Evolutionary conservation across 2,329 filamentous ascomycete species (phyloP).

Genomic region (Anthostomella pinea): DNA sequence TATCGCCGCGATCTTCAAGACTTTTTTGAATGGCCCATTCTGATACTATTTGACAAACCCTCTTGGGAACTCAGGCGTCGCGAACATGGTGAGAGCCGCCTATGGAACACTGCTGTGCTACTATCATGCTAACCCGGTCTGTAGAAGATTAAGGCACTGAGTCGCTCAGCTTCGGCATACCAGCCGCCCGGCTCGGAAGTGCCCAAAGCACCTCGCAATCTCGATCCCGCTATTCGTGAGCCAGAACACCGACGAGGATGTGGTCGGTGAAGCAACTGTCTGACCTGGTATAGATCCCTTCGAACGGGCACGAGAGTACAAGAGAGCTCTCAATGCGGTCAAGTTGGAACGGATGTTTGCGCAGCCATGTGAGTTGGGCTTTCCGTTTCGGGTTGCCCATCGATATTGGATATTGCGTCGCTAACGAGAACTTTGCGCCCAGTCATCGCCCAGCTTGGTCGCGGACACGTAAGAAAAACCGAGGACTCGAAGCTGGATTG

Average conservation of each 20-base stretch:
- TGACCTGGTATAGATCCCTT: too few species aligned
- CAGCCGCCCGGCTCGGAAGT: slow-evolving; percentile 66
- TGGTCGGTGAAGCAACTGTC: too few species aligned
- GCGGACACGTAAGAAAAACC: slow-evolving; percentile 61
- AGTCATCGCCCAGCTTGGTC: slow-evolving; percentile 73
- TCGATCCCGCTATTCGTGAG: too few species aligned
- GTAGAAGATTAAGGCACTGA: slow-evolving; percentile 64
- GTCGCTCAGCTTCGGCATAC: slow-evolving; percentile 60
- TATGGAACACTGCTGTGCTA: not conserved
- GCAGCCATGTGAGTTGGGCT: slow-evolving; percentile 51
- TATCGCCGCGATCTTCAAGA: too few species aligned
- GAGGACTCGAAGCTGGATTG: not conserved
- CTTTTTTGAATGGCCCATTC: too few species aligned
- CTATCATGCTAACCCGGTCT: slow-evolving; percentile 5
- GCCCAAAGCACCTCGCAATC: slow-evolving; percentile 62
- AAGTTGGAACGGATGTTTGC: slow-evolving; percentile 94
- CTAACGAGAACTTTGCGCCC: slow-evolving; percentile 2
- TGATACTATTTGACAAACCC: too few species aligned
- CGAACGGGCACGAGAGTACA: slow-evolving; percentile 31
- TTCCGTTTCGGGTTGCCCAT: slow-evolving; percentile 46
- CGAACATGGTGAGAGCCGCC: slow-evolving; percentile 15
- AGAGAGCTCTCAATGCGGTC: slow-evolving; percentile 60
- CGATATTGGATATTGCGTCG: not conserved
- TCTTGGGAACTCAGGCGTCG: too few species aligned
- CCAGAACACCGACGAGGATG: too few species aligned